Conservation (phyloP, 176 grass and related monocot genomes). For the Puccinellia tenuiflora region DNA sequence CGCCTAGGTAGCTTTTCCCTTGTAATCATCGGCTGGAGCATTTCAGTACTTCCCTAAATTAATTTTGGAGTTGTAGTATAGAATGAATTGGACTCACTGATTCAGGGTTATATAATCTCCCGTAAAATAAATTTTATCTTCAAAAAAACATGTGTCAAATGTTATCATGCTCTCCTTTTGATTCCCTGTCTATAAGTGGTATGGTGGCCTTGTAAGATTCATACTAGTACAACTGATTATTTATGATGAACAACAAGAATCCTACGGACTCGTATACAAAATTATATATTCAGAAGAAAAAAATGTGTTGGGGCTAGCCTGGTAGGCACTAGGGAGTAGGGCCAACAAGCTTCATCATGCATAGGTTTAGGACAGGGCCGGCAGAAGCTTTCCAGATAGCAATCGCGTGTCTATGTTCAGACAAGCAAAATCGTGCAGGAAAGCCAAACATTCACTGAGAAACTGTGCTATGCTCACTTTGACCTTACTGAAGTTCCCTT, state of each 20-base stretch:
- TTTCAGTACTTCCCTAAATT: neutral
- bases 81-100: neutral
- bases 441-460: constrained; percentile 24
- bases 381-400: neutral
- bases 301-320: neutral
- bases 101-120: too few species aligned
- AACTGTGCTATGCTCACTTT: neutral
- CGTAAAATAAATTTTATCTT: neutral
- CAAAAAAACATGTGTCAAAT: neutral
- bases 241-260: neutral
- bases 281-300: neutral
- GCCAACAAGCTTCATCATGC: neutral
- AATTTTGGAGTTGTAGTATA: neutral
- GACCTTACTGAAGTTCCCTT: constrained; percentile 21
- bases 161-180: neutral
- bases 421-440: neutral
- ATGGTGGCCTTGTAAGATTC: neutral
- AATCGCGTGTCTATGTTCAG: constrained; percentile 1
- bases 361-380: constrained; percentile 5
- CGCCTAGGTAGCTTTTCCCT: constrained; percentile 25
- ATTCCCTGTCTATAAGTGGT: neutral
- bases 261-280: neutral
- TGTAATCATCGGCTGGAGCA: neutral
- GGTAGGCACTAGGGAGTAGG: constrained; percentile 3
- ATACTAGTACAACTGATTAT: neutral